Evolutionary conservation across 805 yeast species (phyloP).

Genomic region (Metschnikowia lochheadii): DNA sequence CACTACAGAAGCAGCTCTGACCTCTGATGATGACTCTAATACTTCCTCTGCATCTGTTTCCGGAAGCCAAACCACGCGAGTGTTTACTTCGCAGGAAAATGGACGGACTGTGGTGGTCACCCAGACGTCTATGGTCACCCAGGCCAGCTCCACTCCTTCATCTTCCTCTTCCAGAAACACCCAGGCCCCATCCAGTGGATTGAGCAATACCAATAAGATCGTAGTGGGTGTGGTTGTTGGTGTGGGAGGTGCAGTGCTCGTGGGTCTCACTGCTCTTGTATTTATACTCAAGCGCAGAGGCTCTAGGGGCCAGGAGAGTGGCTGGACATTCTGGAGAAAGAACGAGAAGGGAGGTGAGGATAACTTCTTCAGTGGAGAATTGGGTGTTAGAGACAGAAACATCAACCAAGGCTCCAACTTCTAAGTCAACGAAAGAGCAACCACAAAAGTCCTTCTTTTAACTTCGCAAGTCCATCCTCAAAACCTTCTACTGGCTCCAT

Average conservation of each 20-base stretch:
- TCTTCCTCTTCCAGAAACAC: constrained; percentile 17
- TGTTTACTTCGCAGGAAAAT: constrained; percentile 27
- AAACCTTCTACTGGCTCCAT: no score
- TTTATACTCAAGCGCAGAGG: constrained; percentile 35
- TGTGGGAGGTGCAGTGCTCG: constrained; percentile 40
- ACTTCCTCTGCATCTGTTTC: constrained; percentile 1
- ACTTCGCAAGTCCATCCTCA: no score
- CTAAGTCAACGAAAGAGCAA: constrained; percentile 12
- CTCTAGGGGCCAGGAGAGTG: constrained; percentile 22
- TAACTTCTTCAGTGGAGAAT: constrained; percentile 42
- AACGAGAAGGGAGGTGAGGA: constrained; percentile 36
- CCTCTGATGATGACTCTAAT: neutral
- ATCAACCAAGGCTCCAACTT: constrained; percentile 46
- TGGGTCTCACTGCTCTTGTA: constrained; percentile 32
- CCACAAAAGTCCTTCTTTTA: no score
- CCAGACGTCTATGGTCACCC: constrained; percentile 29
- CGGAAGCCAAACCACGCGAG: constrained; percentile 20
- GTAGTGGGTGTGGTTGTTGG: constrained; percentile 48
- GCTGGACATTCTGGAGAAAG: constrained; percentile 49
- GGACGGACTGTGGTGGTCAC: constrained; percentile 40
- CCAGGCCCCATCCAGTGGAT: constrained; percentile 26
- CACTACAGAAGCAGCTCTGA: no score
- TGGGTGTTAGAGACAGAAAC: constrained; percentile 45
- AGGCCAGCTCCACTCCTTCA: constrained; percentile 24
- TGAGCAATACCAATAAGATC: constrained; percentile 39